phyloP scores from a whole-genome alignment of 148 eudicot genomes.

The Pouteria glomerata region DNA sequence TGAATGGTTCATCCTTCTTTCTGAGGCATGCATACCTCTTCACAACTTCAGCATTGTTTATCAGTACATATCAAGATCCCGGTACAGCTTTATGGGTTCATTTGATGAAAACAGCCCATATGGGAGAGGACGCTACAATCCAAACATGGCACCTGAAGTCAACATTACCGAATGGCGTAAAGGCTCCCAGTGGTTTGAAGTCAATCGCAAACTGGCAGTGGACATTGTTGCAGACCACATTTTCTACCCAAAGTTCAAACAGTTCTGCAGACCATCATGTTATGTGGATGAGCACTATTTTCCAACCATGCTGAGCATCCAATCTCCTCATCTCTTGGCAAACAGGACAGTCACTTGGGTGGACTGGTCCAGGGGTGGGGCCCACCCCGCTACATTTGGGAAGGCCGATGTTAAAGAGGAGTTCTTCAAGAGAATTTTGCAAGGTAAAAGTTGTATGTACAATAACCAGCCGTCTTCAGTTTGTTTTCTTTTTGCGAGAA shows the following conservation, averaged over 20 bases:
- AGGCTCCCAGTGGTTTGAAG: no score
- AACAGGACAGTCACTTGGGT: conserved; percentile 1
- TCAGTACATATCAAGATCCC: no score
- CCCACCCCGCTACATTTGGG: not conserved
- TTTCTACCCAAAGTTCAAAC: conserved; percentile 15
- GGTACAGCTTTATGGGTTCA: no score
- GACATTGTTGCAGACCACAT: conserved; percentile 13
- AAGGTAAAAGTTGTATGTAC: conserved; percentile 18
- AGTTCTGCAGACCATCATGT: conserved; percentile 25
- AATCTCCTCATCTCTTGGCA: conserved; percentile 13
- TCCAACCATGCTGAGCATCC: conserved; percentile 25
- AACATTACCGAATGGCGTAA: no score
- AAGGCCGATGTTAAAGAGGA: not conserved
- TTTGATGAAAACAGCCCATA: not conserved
- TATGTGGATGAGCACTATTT: conserved; percentile 33
- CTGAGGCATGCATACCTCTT: no score
- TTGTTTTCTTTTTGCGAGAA: no score
- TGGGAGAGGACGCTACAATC: not conserved
- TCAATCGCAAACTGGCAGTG: conserved; percentile 22
- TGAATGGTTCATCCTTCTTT: no score
- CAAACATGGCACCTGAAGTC: not conserved
- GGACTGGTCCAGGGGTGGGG: not conserved
- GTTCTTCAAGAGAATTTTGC: not conserved
- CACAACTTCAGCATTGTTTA: no score
- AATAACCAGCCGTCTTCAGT: conserved; percentile 36